A percentile compares a stretch with the other conserved stretches of the same genome.
Conservation (phyloP, 352 stramenopile genomes). For the Phytophthora aleatoria region DNA sequence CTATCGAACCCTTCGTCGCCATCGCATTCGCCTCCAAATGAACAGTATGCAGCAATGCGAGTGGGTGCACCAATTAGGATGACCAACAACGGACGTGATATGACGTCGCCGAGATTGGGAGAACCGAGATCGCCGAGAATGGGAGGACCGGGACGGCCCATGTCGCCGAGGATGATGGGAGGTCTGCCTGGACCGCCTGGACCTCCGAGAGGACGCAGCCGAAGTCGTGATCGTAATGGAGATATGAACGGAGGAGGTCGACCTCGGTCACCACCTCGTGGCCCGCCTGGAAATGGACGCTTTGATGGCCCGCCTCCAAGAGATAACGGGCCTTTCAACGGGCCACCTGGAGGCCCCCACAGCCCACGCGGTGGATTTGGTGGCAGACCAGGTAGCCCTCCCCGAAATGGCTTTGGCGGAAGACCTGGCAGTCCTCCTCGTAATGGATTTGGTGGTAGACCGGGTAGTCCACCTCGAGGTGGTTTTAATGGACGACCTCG, state of each 20-base stretch:
- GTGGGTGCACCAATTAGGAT: conserved; percentile 22
- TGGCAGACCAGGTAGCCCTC: conserved; percentile 20
- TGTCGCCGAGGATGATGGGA: conserved; percentile 9
- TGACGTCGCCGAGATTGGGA: conserved; percentile 25
- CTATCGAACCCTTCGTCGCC: conserved; percentile 29
- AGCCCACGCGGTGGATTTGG: conserved; percentile 25
- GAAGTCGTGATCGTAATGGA: conserved; percentile 44
- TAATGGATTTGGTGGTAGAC: conserved; percentile 9
- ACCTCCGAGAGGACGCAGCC: conserved; percentile 22
- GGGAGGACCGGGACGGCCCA: conserved; percentile 10
- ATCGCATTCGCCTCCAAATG: conserved; percentile 16
- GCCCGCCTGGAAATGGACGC: conserved; percentile 31
- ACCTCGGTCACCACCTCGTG: conserved; percentile 22
- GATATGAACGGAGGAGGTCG: conserved; percentile 31
- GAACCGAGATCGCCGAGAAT: conserved; percentile 21
- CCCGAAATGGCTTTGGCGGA: conserved; percentile 6
- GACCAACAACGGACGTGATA: conserved; percentile 38
- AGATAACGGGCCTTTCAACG: conserved; percentile 29
- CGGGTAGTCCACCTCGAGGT: conserved; percentile 12
- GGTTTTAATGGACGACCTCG: conserved; percentile 11
- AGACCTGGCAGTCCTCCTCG: conserved; percentile 18
- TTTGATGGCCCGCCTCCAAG: conserved; percentile 27
- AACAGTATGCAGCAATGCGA: conserved; percentile 41
- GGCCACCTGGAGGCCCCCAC: conserved; percentile 8
- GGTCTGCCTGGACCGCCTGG: neutral